Conservation (phyloP, 768 basidiomycete species). For the Boletellus ananas region DNA sequence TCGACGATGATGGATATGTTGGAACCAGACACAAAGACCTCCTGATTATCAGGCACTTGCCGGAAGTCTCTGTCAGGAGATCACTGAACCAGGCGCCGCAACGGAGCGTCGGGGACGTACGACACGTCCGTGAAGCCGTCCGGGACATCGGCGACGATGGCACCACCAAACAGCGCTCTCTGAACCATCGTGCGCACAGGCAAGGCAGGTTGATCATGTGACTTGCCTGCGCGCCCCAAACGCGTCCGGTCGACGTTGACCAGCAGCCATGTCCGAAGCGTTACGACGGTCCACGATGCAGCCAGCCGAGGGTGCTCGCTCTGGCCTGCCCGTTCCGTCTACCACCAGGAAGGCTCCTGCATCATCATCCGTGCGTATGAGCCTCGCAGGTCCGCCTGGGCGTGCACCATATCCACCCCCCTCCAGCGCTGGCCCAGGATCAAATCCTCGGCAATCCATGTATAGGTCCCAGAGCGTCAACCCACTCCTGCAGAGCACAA, state of each 20-base stretch:
- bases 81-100: neutral
- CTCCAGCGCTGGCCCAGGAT: slow-evolving; percentile 30
- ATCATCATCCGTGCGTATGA: slow-evolving; percentile 53
- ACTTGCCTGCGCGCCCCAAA: slow-evolving; percentile 2
- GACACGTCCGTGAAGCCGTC: slow-evolving; percentile 72
- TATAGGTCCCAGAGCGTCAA: slow-evolving; percentile 68
- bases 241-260: slow-evolving; percentile 1
- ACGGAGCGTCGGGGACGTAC: slow-evolving; percentile 46
- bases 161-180: slow-evolving; percentile 74
- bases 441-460: slow-evolving; percentile 65
- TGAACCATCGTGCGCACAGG: slow-evolving; percentile 7
- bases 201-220: slow-evolving; percentile 17
- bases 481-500: slow-evolving; percentile 64
- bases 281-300: slow-evolving; percentile 60
- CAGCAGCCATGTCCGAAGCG: slow-evolving; percentile 39
- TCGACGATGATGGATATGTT: slow-evolving; percentile 80
- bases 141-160: slow-evolving; percentile 63
- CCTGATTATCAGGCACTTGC: slow-evolving; percentile 92
- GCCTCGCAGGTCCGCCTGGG: slow-evolving; percentile 70
- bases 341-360: slow-evolving; percentile 64
- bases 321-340: slow-evolving; percentile 71
- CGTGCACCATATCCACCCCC: slow-evolving; percentile 49
- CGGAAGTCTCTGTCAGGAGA: slow-evolving; percentile 50
- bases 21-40: slow-evolving; percentile 78
- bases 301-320: slow-evolving; percentile 50